Percentiles rank a stretch among this genome's conserved stretches.
Evolutionary conservation across 2,329 filamentous ascomycete species (phyloP).

Genomic region (Lachnellula hyalina): DNA sequence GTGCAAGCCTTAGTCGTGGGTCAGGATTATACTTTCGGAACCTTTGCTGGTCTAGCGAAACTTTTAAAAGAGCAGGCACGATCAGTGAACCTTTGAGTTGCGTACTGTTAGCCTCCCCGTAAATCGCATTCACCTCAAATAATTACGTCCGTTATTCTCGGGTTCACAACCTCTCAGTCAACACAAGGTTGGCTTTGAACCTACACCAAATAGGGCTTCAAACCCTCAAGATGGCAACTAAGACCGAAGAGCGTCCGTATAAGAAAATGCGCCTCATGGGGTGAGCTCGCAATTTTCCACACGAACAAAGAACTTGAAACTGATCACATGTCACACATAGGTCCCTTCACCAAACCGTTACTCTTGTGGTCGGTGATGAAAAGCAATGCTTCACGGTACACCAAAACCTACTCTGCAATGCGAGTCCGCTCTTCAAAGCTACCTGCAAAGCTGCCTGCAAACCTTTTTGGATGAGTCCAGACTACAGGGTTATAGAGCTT

Average conservation of each 20-base stretch:
- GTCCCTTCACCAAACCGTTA: slow-evolving; percentile 1
- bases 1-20: too few relatives aligned
- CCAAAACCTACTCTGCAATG: slow-evolving; percentile 9
- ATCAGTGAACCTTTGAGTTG: too few relatives aligned
- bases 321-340: not conserved
- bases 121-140: too few relatives aligned
- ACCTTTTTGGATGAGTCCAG: slow-evolving; percentile 1
- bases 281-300: not conserved
- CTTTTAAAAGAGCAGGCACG: too few relatives aligned
- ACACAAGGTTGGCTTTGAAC: too few relatives aligned
- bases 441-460: slow-evolving; percentile 8
- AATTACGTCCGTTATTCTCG: too few relatives aligned
- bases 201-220: too few relatives aligned
- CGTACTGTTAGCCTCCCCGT: too few relatives aligned
- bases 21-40: too few relatives aligned
- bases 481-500: slow-evolving; percentile 3
- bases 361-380: slow-evolving; percentile 6
- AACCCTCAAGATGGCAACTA: not conserved
- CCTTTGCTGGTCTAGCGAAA: too few relatives aligned
- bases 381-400: slow-evolving; percentile 2
- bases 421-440: slow-evolving; percentile 9
- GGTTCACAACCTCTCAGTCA: too few relatives aligned
- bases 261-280: not conserved
- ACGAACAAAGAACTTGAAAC: not conserved
- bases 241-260: not conserved